Evolutionary conservation across 768 basidiomycete genomes (phyloP).

Genomic region (Mycena olivaceomarginata): DNA sequence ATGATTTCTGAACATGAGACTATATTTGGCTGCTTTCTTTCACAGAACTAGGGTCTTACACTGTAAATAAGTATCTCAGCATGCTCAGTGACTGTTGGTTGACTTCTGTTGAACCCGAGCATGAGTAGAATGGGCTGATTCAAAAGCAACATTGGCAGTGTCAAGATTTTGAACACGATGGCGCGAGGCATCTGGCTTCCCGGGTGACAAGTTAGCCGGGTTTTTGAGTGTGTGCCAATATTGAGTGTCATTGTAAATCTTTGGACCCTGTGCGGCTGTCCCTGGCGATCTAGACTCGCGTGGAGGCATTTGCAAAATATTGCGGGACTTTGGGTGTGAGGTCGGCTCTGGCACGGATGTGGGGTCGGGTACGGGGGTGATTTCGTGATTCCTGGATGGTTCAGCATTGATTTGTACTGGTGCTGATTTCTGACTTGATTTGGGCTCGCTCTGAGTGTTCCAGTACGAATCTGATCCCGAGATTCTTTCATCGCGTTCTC

Average conservation of each 20-base stretch:
- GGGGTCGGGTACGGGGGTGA: background rate
- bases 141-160: slow-evolving; percentile 25
- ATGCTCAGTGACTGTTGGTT: no score
- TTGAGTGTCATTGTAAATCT: background rate
- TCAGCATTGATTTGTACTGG: background rate
- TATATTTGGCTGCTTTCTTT: no score
- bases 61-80: no score
- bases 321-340: background rate
- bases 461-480: no score
- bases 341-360: no score
- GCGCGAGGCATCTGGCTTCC: background rate
- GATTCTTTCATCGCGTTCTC: no score
- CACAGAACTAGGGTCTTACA: no score
- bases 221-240: background rate
- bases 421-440: background rate
- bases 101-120: no score
- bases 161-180: slow-evolving; percentile 7
- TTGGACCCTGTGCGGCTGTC: background rate
- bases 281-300: background rate
- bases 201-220: background rate
- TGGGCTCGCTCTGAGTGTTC: background rate
- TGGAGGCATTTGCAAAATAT: background rate
- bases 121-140: no score
- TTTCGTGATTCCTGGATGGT: background rate
- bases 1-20: no score